Base-by-base conservation (phyloP, 345 rosid species). In the Aethionema arabicum region DNA sequence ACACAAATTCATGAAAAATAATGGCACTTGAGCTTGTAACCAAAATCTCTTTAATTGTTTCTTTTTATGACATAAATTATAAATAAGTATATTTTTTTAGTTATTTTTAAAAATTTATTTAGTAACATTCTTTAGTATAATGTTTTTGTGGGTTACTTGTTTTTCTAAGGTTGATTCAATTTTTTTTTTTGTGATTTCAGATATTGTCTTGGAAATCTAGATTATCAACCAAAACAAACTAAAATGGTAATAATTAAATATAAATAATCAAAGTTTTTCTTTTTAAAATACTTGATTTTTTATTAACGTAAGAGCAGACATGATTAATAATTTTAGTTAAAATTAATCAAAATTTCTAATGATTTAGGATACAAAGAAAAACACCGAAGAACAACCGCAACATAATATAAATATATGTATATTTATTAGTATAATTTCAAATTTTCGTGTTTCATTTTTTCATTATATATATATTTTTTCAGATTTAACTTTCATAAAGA, bases 181-280 rank as follows among this genome's bases (percentile, higher is more conserved):
- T 40, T 50, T 9, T 66, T 60, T 65, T 45, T 72, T 37, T n/a
- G n/a, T n/a, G 53, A 29, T 69, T 82, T 74, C 89, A 88, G 91
- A 83, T 80, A 88, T 85, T 75, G 95, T 88, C 48, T 65, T 88
- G 67, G 90, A 88, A 83, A 83, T 88, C 79, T 85, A 70, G 74
- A 63, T n/a, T 9, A 63, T 70, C 74, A 63, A 70, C 69, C 74
- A n/a, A 62, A 55, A n/a, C 40, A 69, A 48, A 58, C 68, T 48
- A 47, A 62, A 55, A 69, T 62, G 74, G 74, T 69, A 69, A 55
- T 55, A 38, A 47, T 49, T 56, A 33, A 63, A 56, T 42, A 39
- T 31, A 40, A 54, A 46, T 8, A 56, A 41, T 27, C 40, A 47
- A 33, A 45, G 0, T 13, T 2, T 29, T 41, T 35, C 32, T 15